Evolutionary conservation across 306 rosid species (phyloP).

Genomic region (Cicer pinnatifidum): DNA sequence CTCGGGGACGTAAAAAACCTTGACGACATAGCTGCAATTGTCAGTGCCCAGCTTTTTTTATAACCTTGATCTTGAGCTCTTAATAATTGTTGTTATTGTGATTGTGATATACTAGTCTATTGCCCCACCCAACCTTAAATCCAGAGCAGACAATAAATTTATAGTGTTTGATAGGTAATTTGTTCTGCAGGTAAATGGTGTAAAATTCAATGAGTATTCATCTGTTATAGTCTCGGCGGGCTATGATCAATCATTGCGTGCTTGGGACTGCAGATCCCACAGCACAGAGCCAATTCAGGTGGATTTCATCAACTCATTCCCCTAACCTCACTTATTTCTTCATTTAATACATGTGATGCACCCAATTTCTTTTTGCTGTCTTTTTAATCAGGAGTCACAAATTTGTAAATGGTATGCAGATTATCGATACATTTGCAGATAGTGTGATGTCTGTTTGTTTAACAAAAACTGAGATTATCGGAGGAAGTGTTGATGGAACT

Average conservation of each 20-base stretch:
- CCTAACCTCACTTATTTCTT: background rate
- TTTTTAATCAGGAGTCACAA: slow-evolving; percentile 36
- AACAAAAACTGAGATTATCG: slow-evolving; percentile 81
- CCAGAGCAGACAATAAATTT: background rate
- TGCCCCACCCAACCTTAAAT: slow-evolving; percentile 5
- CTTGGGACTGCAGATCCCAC: slow-evolving; percentile 96
- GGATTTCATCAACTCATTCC: slow-evolving; percentile 7
- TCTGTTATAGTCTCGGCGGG: slow-evolving; percentile 91
- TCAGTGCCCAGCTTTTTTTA: background rate
- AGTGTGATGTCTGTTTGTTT: slow-evolving; percentile 90
- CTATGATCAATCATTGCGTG: slow-evolving; percentile 89
- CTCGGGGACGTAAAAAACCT: background rate
- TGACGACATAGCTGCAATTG: background rate
- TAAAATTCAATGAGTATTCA: slow-evolving; percentile 75
- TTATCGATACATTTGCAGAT: slow-evolving; percentile 78
- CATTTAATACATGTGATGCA: background rate
- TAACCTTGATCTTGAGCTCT: slow-evolving; percentile 31
- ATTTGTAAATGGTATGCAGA: slow-evolving; percentile 61
- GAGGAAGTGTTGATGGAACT: slow-evolving; percentile 97
- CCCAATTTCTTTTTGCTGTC: slow-evolving; percentile 35
- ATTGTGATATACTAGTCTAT: background rate
- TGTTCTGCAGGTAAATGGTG: slow-evolving; percentile 70
- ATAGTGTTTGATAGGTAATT: slow-evolving; percentile 4
- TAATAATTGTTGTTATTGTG: slow-evolving; percentile 5
- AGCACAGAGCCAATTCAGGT: slow-evolving; percentile 91